Evolutionary conservation across 768 basidiomycete species (phyloP).

Genomic region (Roridomyces roridus): DNA sequence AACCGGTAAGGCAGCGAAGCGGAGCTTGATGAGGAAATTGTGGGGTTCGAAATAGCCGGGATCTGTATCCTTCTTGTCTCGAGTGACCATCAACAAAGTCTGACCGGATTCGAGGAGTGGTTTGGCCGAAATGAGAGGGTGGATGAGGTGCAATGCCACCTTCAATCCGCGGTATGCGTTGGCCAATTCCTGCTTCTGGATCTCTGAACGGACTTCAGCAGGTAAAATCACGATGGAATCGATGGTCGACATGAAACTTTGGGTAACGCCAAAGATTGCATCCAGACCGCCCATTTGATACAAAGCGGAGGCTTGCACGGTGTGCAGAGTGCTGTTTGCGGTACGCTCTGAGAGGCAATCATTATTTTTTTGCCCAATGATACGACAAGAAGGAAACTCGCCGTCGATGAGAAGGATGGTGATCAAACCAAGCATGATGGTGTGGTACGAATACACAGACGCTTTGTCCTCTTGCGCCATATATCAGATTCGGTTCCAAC

Average conservation of each 20-base stretch:
- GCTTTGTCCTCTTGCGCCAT: conserved; percentile 31
- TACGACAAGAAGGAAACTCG: conserved; percentile 28
- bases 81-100: conserved; percentile 70
- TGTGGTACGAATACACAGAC: conserved; percentile 52
- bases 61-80: conserved; percentile 82
- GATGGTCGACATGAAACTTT: conserved; percentile 60
- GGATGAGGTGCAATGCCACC: conserved; percentile 78
- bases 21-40: conserved; percentile 85
- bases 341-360: conserved; percentile 66
- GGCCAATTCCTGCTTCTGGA: conserved; percentile 66
- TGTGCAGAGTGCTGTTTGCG: conserved; percentile 76
- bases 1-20: conserved; percentile 72
- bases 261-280: conserved; percentile 64
- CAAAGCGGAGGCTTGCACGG: conserved; percentile 80
- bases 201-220: conserved; percentile 62
- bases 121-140: conserved; percentile 78
- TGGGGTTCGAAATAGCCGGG: conserved; percentile 83
- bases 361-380: conserved; percentile 15
- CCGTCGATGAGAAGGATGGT: conserved; percentile 56
- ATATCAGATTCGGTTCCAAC: conserved; percentile 17
- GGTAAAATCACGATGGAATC: conserved; percentile 54
- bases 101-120: conserved; percentile 87
- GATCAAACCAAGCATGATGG: conserved; percentile 52
- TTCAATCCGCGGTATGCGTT: conserved; percentile 85
- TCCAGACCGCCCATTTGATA: conserved; percentile 75